Evolutionary conservation across 495 filamentous ascomycete genomes (phyloP).

Genomic region (Annulohypoxylon moriforme): DNA sequence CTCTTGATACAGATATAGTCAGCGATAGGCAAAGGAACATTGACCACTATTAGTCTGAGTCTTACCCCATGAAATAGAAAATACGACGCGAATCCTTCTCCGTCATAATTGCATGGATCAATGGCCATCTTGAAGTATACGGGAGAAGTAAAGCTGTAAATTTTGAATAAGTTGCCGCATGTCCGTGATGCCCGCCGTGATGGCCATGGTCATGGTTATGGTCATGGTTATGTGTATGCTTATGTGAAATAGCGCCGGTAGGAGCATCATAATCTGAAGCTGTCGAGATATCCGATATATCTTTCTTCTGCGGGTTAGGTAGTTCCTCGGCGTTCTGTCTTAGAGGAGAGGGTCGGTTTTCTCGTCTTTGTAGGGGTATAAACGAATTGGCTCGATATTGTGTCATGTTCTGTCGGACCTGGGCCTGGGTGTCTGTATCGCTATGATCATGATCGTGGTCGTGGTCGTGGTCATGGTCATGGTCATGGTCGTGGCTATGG

Average conservation of each 20-base stretch:
- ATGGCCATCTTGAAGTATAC: conserved; percentile 73
- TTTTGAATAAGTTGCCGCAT: conserved; percentile 59
- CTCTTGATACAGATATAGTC: conserved; percentile 59
- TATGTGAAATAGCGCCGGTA: conserved; percentile 36
- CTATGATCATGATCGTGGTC: conserved; percentile 49
- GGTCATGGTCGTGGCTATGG: conserved; percentile 50
- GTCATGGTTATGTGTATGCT: conserved; percentile 35
- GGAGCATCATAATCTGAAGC: conserved; percentile 23
- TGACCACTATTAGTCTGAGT: conserved; percentile 10
- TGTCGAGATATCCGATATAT: conserved; percentile 15
- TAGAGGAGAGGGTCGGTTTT: conserved; percentile 51
- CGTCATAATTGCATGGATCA: conserved; percentile 84
- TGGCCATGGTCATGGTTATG: background rate
- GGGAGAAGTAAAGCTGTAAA: conserved; percentile 74
- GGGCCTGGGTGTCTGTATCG: conserved; percentile 51
- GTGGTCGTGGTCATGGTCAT: conserved; percentile 50
- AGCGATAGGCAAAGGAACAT: background rate
- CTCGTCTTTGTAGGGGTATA: conserved; percentile 48
- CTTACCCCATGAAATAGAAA: conserved; percentile 94
- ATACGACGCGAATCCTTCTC: conserved; percentile 96
- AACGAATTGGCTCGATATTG: conserved; percentile 51
- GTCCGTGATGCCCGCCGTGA: conserved; percentile 39
- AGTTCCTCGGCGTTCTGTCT: conserved; percentile 37
- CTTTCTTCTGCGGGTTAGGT: conserved; percentile 25
- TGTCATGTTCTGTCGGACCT: conserved; percentile 50